These are phyloP conservation scores for Pseudogymnoascus verrucosus DNA, from an alignment of 2,329 filamentous ascomycete genomes.

Conservation along the genomic window DNA sequence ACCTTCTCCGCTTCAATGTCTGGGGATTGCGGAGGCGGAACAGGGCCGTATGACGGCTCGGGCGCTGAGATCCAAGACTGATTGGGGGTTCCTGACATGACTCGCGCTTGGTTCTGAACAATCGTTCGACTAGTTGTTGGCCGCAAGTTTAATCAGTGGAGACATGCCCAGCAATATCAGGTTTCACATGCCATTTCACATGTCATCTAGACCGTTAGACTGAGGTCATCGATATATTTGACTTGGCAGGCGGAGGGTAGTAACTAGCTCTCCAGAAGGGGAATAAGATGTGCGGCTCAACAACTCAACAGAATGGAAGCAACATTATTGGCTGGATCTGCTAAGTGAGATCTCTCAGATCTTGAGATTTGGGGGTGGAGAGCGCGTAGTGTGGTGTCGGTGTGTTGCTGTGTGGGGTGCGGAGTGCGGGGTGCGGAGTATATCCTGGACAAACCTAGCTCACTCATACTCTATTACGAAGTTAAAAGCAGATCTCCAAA, in stretches of 20 bases:
- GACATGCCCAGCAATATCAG: background rate
- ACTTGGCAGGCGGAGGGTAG: background rate
- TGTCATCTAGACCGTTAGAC: background rate
- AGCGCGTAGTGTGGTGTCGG: background rate
- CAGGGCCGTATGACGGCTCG: background rate
- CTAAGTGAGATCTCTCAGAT: background rate
- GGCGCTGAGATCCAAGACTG: background rate
- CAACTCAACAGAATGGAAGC: background rate
- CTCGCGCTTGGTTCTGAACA: background rate
- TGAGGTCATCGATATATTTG: background rate
- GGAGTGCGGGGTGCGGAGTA: background rate
- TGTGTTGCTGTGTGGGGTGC: background rate
- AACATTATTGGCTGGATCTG: background rate
- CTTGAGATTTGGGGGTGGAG: background rate
- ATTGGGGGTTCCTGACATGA: background rate
- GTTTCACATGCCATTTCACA: background rate
- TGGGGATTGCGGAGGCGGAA: constrained; percentile 5
- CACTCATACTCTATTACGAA: background rate
- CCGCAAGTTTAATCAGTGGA: background rate
- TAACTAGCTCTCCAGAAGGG: background rate
- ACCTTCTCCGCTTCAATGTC: background rate
- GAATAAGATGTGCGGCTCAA: background rate
- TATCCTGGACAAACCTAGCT: background rate
- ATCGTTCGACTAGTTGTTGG: background rate
- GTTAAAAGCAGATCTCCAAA: background rate